Conservation (phyloP, 805 yeast species). For the Starmera caribaea region DNA sequence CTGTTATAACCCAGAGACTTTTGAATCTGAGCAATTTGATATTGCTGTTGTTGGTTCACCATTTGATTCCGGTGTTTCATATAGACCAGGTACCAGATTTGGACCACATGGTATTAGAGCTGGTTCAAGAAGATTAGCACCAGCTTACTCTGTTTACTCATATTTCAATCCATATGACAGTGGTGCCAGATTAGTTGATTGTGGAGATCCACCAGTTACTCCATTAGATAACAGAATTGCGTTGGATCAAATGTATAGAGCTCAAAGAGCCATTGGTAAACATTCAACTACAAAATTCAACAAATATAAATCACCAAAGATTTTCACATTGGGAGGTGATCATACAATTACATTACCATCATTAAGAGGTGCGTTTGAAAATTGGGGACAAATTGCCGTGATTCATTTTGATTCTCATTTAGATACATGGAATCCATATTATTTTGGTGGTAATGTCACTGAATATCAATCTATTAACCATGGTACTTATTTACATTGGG, state of each 20-base stretch:
- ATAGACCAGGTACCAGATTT: constrained; percentile 43
- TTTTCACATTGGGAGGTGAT: constrained; percentile 46
- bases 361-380: constrained; percentile 36
- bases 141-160: constrained; percentile 39
- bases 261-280: constrained; percentile 33
- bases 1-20: constrained; percentile 32
- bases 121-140: constrained; percentile 35
- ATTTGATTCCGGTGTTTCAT: constrained; percentile 43
- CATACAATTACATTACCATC: constrained; percentile 44
- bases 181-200: constrained; percentile 43
- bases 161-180: constrained; percentile 45
- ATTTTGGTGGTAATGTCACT: constrained; percentile 53
- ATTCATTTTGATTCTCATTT: constrained; percentile 57
- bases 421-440: constrained; percentile 61
- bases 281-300: constrained; percentile 22
- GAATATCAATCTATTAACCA: constrained; percentile 53
- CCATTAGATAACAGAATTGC: constrained; percentile 59
- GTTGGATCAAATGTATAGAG: constrained; percentile 46
- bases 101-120: constrained; percentile 40
- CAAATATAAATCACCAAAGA: constrained; percentile 23
- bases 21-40: constrained; percentile 30
- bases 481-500: constrained; percentile 64
- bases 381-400: constrained; percentile 35
- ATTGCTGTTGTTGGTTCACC: constrained; percentile 49
- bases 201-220: constrained; percentile 54